Conservation (phyloP, 306 rosid species). For the Casuarina glauca region DNA sequence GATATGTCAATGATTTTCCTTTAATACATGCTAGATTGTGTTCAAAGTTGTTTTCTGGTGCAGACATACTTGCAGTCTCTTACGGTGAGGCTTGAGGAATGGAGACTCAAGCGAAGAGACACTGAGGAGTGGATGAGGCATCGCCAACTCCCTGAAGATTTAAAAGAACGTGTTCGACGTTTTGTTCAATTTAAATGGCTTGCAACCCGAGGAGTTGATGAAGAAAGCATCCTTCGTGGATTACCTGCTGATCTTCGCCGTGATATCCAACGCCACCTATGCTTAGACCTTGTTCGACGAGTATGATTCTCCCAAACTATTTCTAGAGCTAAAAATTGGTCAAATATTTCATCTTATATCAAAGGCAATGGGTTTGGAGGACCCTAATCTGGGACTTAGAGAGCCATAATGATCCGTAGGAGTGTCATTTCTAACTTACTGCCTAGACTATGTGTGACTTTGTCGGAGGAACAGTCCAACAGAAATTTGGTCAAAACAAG, state of each 20-base stretch:
- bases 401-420: neutral
- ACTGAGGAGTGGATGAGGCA: constrained; percentile 99
- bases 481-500: neutral
- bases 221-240: constrained; percentile 77
- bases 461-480: neutral
- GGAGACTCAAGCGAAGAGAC: constrained; percentile 96
- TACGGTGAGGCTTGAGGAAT: constrained; percentile 92
- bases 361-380: constrained; percentile 1
- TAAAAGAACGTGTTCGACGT: constrained; percentile 70
- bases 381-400: neutral
- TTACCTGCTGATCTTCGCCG: constrained; percentile 96
- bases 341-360: constrained; percentile 14
- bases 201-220: constrained; percentile 95
- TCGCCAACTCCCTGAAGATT: constrained; percentile 97
- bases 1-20: neutral
- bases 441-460: constrained; percentile 9
- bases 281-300: constrained; percentile 91
- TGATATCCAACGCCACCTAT: constrained; percentile 91
- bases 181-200: constrained; percentile 94
- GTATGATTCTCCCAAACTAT: constrained; percentile 52
- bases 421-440: constrained; percentile 4
- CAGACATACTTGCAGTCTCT: constrained; percentile 96
- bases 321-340: constrained; percentile 16
- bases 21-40: constrained; percentile 12
- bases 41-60: constrained; percentile 25